A percentile compares a stretch with the other conserved stretches of the same genome.
Conservation (phyloP, 495 filamentous ascomycete genomes). For the Parathielavia hyrcaniae region DNA sequence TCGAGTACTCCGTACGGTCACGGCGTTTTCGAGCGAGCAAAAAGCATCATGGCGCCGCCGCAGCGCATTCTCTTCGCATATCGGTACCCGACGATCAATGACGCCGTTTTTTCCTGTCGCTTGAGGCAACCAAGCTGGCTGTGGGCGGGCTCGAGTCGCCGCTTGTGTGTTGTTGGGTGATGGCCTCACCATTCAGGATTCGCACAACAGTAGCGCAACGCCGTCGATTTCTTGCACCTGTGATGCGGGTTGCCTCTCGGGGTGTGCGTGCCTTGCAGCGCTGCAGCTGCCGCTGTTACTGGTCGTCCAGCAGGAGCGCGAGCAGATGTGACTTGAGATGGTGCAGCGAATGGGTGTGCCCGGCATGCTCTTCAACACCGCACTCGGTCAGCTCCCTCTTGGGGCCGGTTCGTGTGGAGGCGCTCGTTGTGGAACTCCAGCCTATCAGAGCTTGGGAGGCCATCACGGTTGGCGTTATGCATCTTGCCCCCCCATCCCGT, state of each 20-base stretch:
- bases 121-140: constrained; percentile 6
- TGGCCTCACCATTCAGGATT: neutral
- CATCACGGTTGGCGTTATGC: constrained; percentile 29
- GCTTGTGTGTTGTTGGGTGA: neutral
- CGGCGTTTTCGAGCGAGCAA: neutral
- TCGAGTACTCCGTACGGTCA: neutral
- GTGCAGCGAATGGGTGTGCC: constrained; percentile 34
- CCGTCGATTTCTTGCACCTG: constrained; percentile 14
- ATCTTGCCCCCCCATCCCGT: constrained; percentile 24
- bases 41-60: constrained; percentile 18
- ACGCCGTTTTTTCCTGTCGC: neutral
- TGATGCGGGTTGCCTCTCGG: constrained; percentile 30
- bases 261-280: constrained; percentile 31
- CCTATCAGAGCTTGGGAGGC: constrained; percentile 28
- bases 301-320: constrained; percentile 13
- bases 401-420: constrained; percentile 29
- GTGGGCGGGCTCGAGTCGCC: constrained; percentile 11
- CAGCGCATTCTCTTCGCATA: constrained; percentile 19
- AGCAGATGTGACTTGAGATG: constrained; percentile 25
- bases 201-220: constrained; percentile 20
- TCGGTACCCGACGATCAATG: constrained; percentile 22
- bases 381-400: constrained; percentile 21
- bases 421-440: constrained; percentile 16
- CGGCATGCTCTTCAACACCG: constrained; percentile 25
- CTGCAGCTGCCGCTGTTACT: constrained; percentile 25